Base-by-base conservation (phyloP, 2,329 filamentous ascomycete species). In the Fusarium duplospermum region DNA sequence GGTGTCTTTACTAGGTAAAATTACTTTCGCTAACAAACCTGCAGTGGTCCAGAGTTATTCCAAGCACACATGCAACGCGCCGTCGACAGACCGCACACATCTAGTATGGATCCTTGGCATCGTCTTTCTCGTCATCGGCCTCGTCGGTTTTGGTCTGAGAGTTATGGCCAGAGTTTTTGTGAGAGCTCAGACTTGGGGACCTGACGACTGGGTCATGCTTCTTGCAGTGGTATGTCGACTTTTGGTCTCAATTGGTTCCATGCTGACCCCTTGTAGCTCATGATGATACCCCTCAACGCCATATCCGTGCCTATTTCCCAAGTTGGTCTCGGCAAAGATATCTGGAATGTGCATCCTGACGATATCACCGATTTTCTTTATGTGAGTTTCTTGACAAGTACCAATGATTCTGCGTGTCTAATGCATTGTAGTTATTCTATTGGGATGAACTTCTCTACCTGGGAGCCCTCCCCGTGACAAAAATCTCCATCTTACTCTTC, bases 151-250 rank as follows among this genome's bases (percentile, higher is more conserved):
- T 3, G 57, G 50, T 13, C 57, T 71, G 14, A 66, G 67, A 24
- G 57, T 71, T 1, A 67, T 71, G 69, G 62, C 69, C 6, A 70
- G 69, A 62, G 40, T 71, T 3, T 60, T 59, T 31, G 57, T 66
- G 0, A 50, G 52, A 4, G 66, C 68, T 0, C 69, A 71, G 3
- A 62, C 67, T 47, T 71, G 67, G 69, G 69, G 62, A 16, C 10
- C 62, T 22, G 69, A 71, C 1, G 69, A 71, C 1, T 71, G 62
- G 69, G 62, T 63, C 10, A 70, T 71, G 69, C 62, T 71, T 0
- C 33, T 67, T 1, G 69, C 69, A 1, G 69, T 71, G n/a, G 67
- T 71, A 67, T n/a, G 50, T 47, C 22, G 1, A 13, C 14, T 14
- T 3, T 0, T 0, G 0, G 0, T 4, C 1, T 11, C 2, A 16